Evolutionary conservation across 176 grass and related monocot species (phyloP).

Genomic region (Dendrocalamus sinicus): DNA sequence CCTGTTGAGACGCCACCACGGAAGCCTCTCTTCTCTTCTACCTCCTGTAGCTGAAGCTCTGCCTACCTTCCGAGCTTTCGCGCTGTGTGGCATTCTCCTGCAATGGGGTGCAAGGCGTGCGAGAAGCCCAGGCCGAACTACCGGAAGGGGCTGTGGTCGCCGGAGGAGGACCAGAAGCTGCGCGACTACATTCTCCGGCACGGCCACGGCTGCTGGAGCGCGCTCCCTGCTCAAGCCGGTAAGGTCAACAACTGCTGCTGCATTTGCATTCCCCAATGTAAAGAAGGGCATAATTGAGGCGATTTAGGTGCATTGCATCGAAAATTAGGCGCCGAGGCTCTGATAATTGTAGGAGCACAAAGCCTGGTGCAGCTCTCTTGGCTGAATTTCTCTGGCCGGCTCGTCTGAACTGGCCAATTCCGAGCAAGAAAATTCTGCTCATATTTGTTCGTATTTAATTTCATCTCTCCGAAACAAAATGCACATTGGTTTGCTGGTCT

Average conservation of each 20-base stretch:
- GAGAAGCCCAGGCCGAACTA: slow-evolving; percentile 66
- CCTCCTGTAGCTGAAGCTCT: not conserved
- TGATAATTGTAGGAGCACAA: not conserved
- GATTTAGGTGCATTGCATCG: slow-evolving; percentile 20
- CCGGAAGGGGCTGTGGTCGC: slow-evolving; percentile 85
- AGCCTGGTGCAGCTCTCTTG: not conserved
- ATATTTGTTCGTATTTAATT: not conserved
- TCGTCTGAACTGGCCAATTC: not conserved
- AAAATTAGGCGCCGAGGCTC: not conserved
- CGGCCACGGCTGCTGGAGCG: slow-evolving; percentile 77
- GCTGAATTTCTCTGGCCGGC: not conserved
- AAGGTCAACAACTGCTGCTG: slow-evolving; percentile 5
- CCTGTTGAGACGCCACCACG: slow-evolving; percentile 39
- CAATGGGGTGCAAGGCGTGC: slow-evolving; percentile 72
- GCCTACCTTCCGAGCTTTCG: not conserved
- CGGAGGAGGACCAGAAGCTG: slow-evolving; percentile 75
- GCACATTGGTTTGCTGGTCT: not conserved
- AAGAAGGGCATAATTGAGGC: slow-evolving; percentile 3
- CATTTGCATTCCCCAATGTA: slow-evolving; percentile 1
- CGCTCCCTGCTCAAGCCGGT: slow-evolving; percentile 64
- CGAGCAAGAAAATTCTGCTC: not conserved
- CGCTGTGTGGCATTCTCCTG: slow-evolving; percentile 8
- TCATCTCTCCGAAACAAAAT: not conserved
- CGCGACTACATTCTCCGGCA: slow-evolving; percentile 65
- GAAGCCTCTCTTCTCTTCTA: not conserved